Evolutionary conservation across 805 yeast species (phyloP).

Genomic region (Yamadazyma insecticola): DNA sequence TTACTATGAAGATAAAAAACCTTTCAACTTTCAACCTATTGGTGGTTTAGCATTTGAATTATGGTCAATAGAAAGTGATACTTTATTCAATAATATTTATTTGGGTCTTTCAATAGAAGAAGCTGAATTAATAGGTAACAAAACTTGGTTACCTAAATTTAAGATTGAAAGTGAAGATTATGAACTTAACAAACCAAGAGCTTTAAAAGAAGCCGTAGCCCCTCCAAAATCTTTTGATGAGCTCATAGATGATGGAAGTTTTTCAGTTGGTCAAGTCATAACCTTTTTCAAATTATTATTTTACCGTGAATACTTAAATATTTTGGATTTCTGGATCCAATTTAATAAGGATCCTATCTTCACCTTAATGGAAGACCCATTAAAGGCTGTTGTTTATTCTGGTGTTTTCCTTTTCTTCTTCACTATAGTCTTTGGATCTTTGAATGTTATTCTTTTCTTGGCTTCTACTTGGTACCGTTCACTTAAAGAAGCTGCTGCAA

Average conservation of each 20-base stretch:
- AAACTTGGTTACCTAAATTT: slow-evolving; percentile 57
- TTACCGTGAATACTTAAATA: slow-evolving; percentile 17
- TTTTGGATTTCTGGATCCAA: slow-evolving; percentile 31
- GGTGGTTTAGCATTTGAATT: slow-evolving; percentile 86
- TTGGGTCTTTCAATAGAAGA: slow-evolving; percentile 80
- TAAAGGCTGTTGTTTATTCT: slow-evolving; percentile 46
- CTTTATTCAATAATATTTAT: slow-evolving; percentile 79
- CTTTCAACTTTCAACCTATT: slow-evolving; percentile 60
- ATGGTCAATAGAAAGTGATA: slow-evolving; percentile 78
- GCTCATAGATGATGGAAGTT: slow-evolving; percentile 16
- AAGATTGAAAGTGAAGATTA: slow-evolving; percentile 45
- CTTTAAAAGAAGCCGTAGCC: slow-evolving; percentile 35
- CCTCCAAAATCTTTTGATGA: slow-evolving; percentile 44
- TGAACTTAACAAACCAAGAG: slow-evolving; percentile 37
- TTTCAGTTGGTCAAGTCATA: slow-evolving; percentile 10
- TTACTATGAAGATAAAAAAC: slow-evolving; percentile 53
- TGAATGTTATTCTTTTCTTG: slow-evolving; percentile 32
- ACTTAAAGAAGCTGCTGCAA: slow-evolving; percentile 4
- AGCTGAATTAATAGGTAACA: slow-evolving; percentile 80
- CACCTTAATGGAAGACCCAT: slow-evolving; percentile 43
- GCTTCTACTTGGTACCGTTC: slow-evolving; percentile 11
- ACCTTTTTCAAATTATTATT: slow-evolving; percentile 16
- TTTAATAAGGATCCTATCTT: slow-evolving; percentile 42
- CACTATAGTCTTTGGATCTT: slow-evolving; percentile 39
- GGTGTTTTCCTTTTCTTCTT: slow-evolving; percentile 36